phyloP scores from a whole-genome alignment of 257 asterid genomes.

The Solanum tacnaense region DNA sequence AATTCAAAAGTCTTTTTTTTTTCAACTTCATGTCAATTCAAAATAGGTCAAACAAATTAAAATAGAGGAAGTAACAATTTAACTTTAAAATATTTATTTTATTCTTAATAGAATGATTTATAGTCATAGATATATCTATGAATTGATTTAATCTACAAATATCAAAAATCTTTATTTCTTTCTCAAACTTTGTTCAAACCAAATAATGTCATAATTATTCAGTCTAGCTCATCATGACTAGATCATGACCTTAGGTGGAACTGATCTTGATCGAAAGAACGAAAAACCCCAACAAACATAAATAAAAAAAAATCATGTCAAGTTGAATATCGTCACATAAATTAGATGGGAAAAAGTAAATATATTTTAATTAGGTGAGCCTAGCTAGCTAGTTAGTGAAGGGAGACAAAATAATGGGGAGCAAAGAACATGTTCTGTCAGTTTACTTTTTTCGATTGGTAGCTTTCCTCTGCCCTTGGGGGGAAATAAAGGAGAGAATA shows the following conservation, averaged over 20 bases:
- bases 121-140: not conserved
- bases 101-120: not conserved
- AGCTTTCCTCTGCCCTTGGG: constrained; percentile 15
- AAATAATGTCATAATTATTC: not conserved
- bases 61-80: not conserved
- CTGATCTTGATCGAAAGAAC: not conserved
- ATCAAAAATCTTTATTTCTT: not conserved
- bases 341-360: fast-evolving
- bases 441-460: constrained; percentile 17
- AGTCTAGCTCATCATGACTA: not conserved
- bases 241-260: not conserved
- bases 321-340: not conserved
- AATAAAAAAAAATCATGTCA: not conserved
- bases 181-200: not conserved
- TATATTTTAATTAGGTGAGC: not conserved
- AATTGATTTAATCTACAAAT: not conserved
- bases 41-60: too few species aligned
- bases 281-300: too few species aligned
- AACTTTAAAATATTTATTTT: not conserved
- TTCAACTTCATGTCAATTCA: not conserved
- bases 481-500: constrained; percentile 2
- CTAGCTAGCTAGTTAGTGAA: not conserved
- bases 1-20: too few species aligned
- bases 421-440: constrained; percentile 29
- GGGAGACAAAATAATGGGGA: constrained; percentile 8